A percentile compares a stretch with the other conserved stretches of the same genome.
phyloP scores from a whole-genome alignment of 345 rosid genomes.

The Pugionium cornutum region DNA sequence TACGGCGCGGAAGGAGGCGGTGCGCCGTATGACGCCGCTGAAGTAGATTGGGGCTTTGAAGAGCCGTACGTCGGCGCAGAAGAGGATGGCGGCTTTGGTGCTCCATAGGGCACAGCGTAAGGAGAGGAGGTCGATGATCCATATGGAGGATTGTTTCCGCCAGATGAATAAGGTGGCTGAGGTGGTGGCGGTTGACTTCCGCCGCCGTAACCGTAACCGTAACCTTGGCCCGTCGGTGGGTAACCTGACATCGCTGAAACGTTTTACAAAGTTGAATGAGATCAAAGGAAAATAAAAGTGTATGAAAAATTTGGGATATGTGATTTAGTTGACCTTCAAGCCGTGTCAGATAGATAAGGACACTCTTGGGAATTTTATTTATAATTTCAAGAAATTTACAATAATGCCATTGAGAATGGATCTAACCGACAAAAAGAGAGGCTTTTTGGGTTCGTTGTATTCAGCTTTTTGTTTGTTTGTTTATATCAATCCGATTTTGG shows the following conservation, averaged over 20 bases:
- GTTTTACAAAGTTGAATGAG: background rate
- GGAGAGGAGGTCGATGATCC: slow-evolving; percentile 43
- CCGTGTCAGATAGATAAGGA: slow-evolving; percentile 23
- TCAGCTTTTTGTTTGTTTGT: no score
- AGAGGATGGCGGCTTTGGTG: slow-evolving; percentile 38
- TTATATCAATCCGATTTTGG: no score
- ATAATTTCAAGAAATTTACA: slow-evolving; percentile 13
- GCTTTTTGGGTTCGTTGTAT: no score
- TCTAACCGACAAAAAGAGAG: slow-evolving; percentile 26
- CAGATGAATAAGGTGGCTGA: slow-evolving; percentile 44
- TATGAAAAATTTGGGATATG: background rate
- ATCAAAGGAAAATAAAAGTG: background rate
- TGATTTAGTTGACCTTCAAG: slow-evolving; percentile 27
- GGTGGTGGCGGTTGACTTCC: slow-evolving; percentile 38
- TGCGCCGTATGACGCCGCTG: slow-evolving; percentile 36
- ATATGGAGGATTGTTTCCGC: slow-evolving; percentile 30
- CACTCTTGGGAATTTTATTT: background rate
- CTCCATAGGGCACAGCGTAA: slow-evolving; percentile 43
- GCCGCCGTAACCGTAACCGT: slow-evolving; percentile 54
- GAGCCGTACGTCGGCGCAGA: slow-evolving; percentile 47
- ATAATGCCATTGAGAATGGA: slow-evolving; percentile 13
- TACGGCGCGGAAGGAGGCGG: slow-evolving; percentile 51
- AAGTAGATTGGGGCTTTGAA: slow-evolving; percentile 16
- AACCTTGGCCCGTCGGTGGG: slow-evolving; percentile 57
- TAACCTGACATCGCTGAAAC: slow-evolving; percentile 36